Conservation (phyloP, 1,284 basidiomycete genomes). For the Golubevia pallescens region DNA sequence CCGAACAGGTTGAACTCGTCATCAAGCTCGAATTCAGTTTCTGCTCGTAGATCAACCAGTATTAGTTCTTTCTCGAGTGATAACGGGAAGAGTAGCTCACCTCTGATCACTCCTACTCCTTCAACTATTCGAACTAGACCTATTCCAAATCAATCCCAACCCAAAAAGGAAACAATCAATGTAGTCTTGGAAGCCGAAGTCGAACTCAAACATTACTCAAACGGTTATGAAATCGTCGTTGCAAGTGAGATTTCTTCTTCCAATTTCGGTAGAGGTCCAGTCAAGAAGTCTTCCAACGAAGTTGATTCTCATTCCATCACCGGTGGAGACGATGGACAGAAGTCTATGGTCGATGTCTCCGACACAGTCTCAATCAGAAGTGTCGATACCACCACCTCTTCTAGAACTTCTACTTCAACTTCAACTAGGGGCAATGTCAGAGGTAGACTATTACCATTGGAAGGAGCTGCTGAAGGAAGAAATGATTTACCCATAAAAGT, state of each 20-base stretch:
- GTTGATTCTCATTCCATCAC: constrained; percentile 2
- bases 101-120: constrained; percentile 12
- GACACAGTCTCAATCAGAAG: background rate
- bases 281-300: background rate
- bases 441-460: constrained; percentile 13
- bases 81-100: background rate
- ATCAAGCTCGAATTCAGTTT: too few species aligned
- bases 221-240: constrained; percentile 51
- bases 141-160: constrained; percentile 27
- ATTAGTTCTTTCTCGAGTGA: too few species aligned
- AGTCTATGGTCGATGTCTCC: background rate
- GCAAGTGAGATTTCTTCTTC: constrained; percentile 21
- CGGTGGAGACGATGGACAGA: constrained; percentile 1
- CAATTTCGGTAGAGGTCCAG: background rate
- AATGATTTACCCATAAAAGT: constrained; percentile 40
- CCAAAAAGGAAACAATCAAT: constrained; percentile 27
- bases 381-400: background rate
- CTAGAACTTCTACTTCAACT: background rate
- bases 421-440: background rate
- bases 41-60: too few species aligned
- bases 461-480: constrained; percentile 13
- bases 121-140: constrained; percentile 26
- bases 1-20: too few species aligned
- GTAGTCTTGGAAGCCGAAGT: constrained; percentile 51
- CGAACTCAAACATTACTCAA: constrained; percentile 52